phyloP scores from a whole-genome alignment of 163 green algal species.

The Scenedesmus sp. region DNA sequence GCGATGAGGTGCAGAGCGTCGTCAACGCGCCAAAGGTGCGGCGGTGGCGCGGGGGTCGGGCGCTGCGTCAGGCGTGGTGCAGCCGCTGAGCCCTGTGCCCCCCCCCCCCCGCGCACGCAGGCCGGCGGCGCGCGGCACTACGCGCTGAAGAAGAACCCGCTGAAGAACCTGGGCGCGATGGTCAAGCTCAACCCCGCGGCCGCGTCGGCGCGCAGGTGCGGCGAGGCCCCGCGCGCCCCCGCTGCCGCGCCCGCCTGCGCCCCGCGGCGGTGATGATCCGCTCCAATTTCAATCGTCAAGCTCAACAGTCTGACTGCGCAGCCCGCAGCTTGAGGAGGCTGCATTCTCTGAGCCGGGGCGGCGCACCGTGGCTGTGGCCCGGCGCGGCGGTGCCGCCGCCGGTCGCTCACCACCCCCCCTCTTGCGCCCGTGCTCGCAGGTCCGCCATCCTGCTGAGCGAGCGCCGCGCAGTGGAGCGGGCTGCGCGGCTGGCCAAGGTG shows the following conservation, averaged over 20 bases:
- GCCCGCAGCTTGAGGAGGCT: constrained; percentile 37
- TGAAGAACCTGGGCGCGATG: constrained; percentile 97
- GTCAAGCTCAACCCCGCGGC: constrained; percentile 98
- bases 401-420: too few species aligned
- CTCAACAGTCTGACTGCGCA: constrained; percentile 41
- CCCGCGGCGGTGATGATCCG: too few species aligned
- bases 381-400: too few species aligned
- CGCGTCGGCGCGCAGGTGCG: constrained; percentile 48
- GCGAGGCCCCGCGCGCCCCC: background rate
- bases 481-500: constrained; percentile 72
- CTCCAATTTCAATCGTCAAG: constrained; percentile 23
- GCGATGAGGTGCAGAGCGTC: constrained; percentile 96
- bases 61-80: too few species aligned
- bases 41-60: too few species aligned
- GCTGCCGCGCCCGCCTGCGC: too few species aligned
- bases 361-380: too few species aligned
- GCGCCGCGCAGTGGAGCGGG: constrained; percentile 47
- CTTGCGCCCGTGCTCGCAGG: background rate
- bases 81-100: background rate
- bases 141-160: constrained; percentile 98
- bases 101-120: background rate
- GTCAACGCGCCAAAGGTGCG: constrained; percentile 79
- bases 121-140: constrained; percentile 58
- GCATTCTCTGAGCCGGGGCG: too few species aligned
- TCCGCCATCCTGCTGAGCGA: constrained; percentile 35